These are phyloP conservation scores for Tuber brumale DNA, from an alignment of 495 filamentous ascomycete species.

Conservation along the genomic window DNA sequence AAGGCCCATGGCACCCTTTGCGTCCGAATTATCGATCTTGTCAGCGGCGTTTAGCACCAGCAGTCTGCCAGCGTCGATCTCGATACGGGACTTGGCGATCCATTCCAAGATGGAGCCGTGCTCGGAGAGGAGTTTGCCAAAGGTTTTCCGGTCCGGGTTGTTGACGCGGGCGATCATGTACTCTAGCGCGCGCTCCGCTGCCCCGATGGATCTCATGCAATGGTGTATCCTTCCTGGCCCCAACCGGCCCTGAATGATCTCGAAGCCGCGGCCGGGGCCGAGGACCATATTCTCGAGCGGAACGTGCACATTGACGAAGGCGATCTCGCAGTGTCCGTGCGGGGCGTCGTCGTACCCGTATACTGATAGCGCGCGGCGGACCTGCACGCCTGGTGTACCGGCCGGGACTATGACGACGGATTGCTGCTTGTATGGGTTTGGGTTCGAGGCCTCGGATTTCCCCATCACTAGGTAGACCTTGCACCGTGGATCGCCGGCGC, in stretches of 20 bases:
- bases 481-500: slow-evolving; percentile 85
- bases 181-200: slow-evolving; percentile 74
- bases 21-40: slow-evolving; percentile 75
- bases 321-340: slow-evolving; percentile 85
- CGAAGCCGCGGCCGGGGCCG: slow-evolving; percentile 86
- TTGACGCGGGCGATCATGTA: slow-evolving; percentile 88
- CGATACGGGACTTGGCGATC: slow-evolving; percentile 82
- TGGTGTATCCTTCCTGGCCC: slow-evolving; percentile 92
- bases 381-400: slow-evolving; percentile 64
- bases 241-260: slow-evolving; percentile 89
- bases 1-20: slow-evolving; percentile 72
- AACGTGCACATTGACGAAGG: slow-evolving; percentile 77
- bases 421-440: slow-evolving; percentile 74
- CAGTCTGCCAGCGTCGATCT: slow-evolving; percentile 80
- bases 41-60: slow-evolving; percentile 84
- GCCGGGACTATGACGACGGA: slow-evolving; percentile 82
- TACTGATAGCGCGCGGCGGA: slow-evolving; percentile 79
- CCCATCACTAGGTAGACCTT: slow-evolving; percentile 89
- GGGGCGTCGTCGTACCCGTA: slow-evolving; percentile 94
- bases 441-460: slow-evolving; percentile 66
- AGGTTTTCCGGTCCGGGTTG: slow-evolving; percentile 76
- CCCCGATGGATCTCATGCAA: slow-evolving; percentile 84
- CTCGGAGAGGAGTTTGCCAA: slow-evolving; percentile 68
- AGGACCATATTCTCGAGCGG: slow-evolving; percentile 72
- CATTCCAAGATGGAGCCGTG: slow-evolving; percentile 91